Conservation (phyloP, 2,329 filamentous ascomycete species). For the Xylariaceae sp. region DNA sequence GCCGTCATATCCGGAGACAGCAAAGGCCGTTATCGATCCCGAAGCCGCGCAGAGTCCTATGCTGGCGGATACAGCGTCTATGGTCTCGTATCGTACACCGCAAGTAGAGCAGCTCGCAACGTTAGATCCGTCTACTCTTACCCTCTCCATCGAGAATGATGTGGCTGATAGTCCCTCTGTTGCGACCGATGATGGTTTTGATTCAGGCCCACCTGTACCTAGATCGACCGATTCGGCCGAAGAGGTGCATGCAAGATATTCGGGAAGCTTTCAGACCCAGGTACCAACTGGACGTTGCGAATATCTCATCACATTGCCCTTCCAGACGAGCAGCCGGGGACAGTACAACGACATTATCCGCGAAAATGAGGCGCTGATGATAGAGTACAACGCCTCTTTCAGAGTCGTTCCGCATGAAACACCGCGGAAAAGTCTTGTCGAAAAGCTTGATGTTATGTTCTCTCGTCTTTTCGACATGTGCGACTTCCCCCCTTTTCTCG, state of each 20-base stretch:
- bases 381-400: constrained; percentile 42
- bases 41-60: constrained; percentile 1
- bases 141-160: constrained; percentile 31
- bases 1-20: constrained; percentile 2
- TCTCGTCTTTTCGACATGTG: constrained; percentile 48
- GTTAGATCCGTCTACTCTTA: constrained; percentile 29
- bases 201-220: constrained; percentile 12
- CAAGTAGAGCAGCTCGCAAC: constrained; percentile 27
- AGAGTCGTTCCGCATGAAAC: constrained; percentile 35
- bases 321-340: constrained; percentile 48
- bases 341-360: constrained; percentile 48
- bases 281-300: constrained; percentile 35
- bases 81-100: constrained; percentile 16
- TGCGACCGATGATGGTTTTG: constrained; percentile 24
- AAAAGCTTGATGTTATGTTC: constrained; percentile 48
- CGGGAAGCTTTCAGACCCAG: constrained; percentile 24
- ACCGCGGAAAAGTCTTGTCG: constrained; percentile 38
- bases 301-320: constrained; percentile 52
- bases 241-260: constrained; percentile 19
- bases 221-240: constrained; percentile 9
- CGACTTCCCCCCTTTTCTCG: constrained; percentile 50
- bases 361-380: constrained; percentile 39
- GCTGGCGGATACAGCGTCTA: constrained; percentile 10
- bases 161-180: constrained; percentile 27
- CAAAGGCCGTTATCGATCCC: background rate